These are phyloP conservation scores for Gliomastix tumulicola DNA, from an alignment of 2,329 filamentous ascomycete genomes.

Conservation along the genomic window DNA sequence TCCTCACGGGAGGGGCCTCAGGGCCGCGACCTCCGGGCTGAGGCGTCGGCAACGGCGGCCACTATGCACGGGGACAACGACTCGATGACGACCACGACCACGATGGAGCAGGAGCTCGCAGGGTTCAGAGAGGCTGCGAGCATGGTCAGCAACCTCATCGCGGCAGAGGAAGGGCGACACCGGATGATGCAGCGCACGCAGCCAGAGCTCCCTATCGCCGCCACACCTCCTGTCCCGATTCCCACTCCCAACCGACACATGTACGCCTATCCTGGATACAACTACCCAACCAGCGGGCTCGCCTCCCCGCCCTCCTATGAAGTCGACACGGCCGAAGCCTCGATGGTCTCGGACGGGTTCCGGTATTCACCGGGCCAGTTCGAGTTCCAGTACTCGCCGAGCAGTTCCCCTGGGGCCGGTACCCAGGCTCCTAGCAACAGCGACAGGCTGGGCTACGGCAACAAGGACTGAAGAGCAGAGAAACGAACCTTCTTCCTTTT, in stretches of 20 bases:
- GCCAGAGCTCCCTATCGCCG: constrained; percentile 3
- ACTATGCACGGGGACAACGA: constrained; percentile 7
- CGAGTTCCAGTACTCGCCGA: too few species aligned
- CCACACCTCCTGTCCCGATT: not conserved
- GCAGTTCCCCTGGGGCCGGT: not conserved
- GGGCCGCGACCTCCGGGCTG: constrained; percentile 1
- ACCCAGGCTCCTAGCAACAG: not conserved
- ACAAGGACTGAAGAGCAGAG: constrained; percentile 1
- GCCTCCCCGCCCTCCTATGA: constrained; percentile 37
- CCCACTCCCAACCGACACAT: too few species aligned
- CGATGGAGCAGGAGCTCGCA: constrained; percentile 42
- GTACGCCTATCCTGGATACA: too few species aligned
- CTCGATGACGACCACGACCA: constrained; percentile 26
- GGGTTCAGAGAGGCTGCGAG: constrained; percentile 37
- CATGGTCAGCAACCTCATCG: constrained; percentile 37
- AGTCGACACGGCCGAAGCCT: constrained; percentile 18
- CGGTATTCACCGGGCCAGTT: constrained; percentile 13
- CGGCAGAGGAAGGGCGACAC: constrained; percentile 29
- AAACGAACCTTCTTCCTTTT: constrained; percentile 3
- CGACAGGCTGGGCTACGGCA: constrained; percentile 8
- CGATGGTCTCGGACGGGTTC: constrained; percentile 35
- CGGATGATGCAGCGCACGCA: constrained; percentile 2
- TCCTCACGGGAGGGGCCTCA: constrained; percentile 1
- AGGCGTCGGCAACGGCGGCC: constrained; percentile 5
- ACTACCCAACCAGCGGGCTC: constrained; percentile 9